A percentile compares a stretch with the other conserved stretches of the same genome.
Conservation (phyloP, 108 stramenopile species). For the Asterionellopsis glacialis region DNA sequence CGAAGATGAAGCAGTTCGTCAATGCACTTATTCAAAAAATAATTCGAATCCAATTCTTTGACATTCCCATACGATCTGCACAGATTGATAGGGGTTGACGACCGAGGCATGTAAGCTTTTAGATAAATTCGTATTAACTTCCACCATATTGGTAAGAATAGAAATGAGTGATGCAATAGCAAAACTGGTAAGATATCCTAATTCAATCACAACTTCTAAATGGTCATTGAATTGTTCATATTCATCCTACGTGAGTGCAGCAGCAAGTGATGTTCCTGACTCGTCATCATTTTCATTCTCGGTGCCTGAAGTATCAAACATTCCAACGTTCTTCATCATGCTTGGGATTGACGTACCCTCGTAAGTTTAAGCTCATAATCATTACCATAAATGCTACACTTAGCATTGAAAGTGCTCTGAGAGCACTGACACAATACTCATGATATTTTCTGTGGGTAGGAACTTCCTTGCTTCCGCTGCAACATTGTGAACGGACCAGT, state of each 20-base stretch:
- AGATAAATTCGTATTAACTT: conserved; percentile 61
- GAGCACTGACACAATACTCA: conserved; percentile 46
- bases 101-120: conserved; percentile 53
- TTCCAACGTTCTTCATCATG: conserved; percentile 38
- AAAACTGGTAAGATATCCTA: conserved; percentile 82
- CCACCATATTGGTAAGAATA: conserved; percentile 53
- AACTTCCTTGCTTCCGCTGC: no score
- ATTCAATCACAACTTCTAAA: conserved; percentile 81
- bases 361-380: conserved; percentile 73
- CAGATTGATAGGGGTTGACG: conserved; percentile 30
- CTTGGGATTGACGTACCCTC: conserved; percentile 63
- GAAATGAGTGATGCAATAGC: conserved; percentile 67
- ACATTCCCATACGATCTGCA: conserved; percentile 48
- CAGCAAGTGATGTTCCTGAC: conserved; percentile 7
- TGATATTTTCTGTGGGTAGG: no score
- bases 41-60: conserved; percentile 48
- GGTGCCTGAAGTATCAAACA: no score
- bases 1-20: conserved; percentile 79
- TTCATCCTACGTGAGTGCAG: conserved; percentile 32
- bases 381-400: conserved; percentile 58
- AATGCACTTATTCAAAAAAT: conserved; percentile 61
- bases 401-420: conserved; percentile 53
- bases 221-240: conserved; percentile 84
- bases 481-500: no score
- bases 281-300: conserved; percentile 11